These are phyloP conservation scores for Punica granatum DNA, from an alignment of 345 rosid genomes.

Conservation along the genomic window DNA sequence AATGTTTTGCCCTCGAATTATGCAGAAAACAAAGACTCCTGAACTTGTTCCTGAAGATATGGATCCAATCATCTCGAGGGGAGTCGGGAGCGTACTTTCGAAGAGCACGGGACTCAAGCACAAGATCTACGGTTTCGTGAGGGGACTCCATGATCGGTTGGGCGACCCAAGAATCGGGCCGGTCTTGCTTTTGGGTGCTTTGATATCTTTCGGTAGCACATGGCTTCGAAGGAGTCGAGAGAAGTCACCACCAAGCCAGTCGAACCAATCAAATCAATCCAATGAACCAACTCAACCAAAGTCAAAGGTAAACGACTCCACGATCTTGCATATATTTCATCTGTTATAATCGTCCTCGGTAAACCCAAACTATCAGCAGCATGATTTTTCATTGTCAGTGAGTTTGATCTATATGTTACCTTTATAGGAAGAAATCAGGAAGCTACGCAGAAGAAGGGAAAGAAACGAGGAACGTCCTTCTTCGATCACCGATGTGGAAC, in stretches of 20 bases:
- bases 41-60: slow-evolving; percentile 73
- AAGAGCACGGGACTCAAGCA: slow-evolving; percentile 52
- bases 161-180: slow-evolving; percentile 87
- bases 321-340: background rate
- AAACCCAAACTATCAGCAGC: background rate
- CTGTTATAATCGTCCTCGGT: background rate
- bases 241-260: slow-evolving; percentile 20
- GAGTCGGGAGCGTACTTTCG: slow-evolving; percentile 38
- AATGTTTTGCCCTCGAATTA: background rate
- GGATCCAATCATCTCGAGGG: slow-evolving; percentile 61
- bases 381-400: background rate
- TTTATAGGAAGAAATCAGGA: slow-evolving; percentile 40
- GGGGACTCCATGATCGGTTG: slow-evolving; percentile 33
- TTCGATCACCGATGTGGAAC: slow-evolving; percentile 65
- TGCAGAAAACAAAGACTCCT: slow-evolving; percentile 74
- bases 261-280: slow-evolving; percentile 20
- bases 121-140: slow-evolving; percentile 23
- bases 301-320: background rate
- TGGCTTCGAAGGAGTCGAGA: slow-evolving; percentile 64
- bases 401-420: background rate
- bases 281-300: slow-evolving; percentile 1
- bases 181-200: slow-evolving; percentile 65
- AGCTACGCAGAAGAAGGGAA: slow-evolving; percentile 19
- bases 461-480: slow-evolving; percentile 38
- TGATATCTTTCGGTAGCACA: slow-evolving; percentile 56